A percentile compares a stretch with the other conserved stretches of the same genome.
phyloP scores from a whole-genome alignment of 2,329 filamentous ascomycete species.

The Grosmannia clavigera region DNA sequence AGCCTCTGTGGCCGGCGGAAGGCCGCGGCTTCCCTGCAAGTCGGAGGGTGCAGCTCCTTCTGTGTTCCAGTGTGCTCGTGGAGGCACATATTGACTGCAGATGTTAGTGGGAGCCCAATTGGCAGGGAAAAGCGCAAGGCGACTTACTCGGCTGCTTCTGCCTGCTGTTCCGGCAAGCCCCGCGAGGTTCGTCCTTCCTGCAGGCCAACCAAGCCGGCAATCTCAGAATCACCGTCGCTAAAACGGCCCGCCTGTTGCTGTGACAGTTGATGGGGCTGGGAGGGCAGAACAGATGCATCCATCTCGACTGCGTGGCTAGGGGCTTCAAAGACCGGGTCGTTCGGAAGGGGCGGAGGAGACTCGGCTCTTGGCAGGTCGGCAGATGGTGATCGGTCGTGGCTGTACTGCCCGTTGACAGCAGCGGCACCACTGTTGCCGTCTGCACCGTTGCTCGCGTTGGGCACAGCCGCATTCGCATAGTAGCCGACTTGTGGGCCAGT shows the following conservation, averaged over 20 bases:
- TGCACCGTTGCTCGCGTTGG: not conserved
- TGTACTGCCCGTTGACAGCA: constrained; percentile 28
- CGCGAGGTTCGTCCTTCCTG: constrained; percentile 37
- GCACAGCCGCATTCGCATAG: constrained; percentile 17
- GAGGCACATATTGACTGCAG: constrained; percentile 37
- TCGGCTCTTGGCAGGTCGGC: constrained; percentile 45
- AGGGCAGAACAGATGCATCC: constrained; percentile 54
- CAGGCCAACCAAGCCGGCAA: constrained; percentile 60
- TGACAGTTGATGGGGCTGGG: constrained; percentile 20
- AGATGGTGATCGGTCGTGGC: constrained; percentile 21
- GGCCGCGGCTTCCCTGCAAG: not conserved
- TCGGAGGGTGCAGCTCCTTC: constrained; percentile 7
- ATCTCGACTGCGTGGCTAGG: constrained; percentile 66
- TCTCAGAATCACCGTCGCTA: constrained; percentile 56
- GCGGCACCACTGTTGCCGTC: not conserved
- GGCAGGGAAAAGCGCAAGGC: not conserved
- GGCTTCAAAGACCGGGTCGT: constrained; percentile 22
- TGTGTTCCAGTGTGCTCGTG: constrained; percentile 42
- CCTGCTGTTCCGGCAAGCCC: constrained; percentile 17
- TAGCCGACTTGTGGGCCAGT: constrained; percentile 26
- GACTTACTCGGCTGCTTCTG: constrained; percentile 49
- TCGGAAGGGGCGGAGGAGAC: constrained; percentile 49
- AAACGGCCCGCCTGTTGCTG: constrained; percentile 33
- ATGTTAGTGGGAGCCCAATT: not conserved
- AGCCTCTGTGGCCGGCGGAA: constrained; percentile 15